These are phyloP conservation scores for Neurospora africana DNA, from an alignment of 495 filamentous ascomycete genomes.

Conservation along the genomic window DNA sequence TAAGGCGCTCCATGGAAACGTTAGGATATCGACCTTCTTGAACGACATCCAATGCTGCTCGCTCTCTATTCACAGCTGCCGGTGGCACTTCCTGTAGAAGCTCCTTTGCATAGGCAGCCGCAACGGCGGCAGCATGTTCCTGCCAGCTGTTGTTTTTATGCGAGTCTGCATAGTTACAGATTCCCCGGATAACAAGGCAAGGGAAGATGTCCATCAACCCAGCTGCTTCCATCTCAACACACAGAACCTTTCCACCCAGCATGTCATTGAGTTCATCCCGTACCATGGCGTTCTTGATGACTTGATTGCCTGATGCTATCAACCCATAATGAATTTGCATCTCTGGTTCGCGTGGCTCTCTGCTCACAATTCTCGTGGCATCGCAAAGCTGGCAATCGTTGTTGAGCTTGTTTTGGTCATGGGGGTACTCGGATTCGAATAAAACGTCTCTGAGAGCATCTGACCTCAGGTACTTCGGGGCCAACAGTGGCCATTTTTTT, in stretches of 20 bases:
- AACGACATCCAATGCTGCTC: neutral
- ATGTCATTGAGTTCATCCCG: conserved; percentile 10
- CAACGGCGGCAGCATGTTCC: conserved; percentile 10
- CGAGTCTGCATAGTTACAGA: neutral
- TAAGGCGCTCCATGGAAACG: too few relatives aligned
- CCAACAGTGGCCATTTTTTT: neutral
- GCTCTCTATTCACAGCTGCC: neutral
- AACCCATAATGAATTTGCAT: neutral
- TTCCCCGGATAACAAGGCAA: neutral
- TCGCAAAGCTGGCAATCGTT: too few relatives aligned
- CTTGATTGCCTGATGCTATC: conserved; percentile 17
- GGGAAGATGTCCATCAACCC: neutral
- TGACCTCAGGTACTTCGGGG: neutral
- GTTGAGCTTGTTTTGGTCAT: too few relatives aligned
- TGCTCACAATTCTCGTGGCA: neutral
- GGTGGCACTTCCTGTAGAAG: neutral
- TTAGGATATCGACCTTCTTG: too few relatives aligned
- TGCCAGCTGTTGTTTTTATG: neutral
- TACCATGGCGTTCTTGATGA: conserved; percentile 7
- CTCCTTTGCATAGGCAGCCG: conserved; percentile 14
- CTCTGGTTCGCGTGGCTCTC: neutral
- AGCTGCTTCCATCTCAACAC: neutral
- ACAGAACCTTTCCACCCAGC: neutral
- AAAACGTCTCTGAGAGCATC: neutral
- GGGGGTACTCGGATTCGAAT: neutral